Percentiles rank a stretch among this genome's conserved stretches.
These are phyloP conservation scores for Cornus kousa DNA, from an alignment of 148 eudicot genomes.

Conservation along the genomic window DNA sequence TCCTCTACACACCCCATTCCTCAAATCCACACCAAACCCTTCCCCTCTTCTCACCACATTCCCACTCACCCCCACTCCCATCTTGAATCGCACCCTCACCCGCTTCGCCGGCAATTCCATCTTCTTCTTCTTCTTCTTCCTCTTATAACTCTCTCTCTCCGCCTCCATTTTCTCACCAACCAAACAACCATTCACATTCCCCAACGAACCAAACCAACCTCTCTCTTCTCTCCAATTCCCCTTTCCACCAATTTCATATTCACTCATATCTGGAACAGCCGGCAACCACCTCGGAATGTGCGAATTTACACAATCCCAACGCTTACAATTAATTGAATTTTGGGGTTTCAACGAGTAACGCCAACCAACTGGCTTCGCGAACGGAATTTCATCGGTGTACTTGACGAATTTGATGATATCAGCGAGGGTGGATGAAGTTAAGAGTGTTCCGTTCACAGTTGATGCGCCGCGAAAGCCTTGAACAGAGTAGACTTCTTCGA, in stretches of 20 bases:
- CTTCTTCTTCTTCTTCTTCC: background rate
- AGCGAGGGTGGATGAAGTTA: slow-evolving; percentile 19
- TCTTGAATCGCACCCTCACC: background rate
- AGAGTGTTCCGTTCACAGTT: background rate
- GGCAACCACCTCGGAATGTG: slow-evolving; percentile 82
- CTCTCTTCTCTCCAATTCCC: slow-evolving; percentile 1
- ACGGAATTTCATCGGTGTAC: slow-evolving; percentile 38
- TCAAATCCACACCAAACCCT: background rate
- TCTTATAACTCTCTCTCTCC: background rate
- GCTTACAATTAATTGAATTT: background rate
- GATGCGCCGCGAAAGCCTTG: slow-evolving; percentile 47
- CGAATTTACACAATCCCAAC: background rate
- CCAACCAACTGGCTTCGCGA: slow-evolving; percentile 36
- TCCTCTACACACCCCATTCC: background rate
- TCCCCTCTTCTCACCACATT: too few species aligned
- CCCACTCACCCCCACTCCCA: background rate
- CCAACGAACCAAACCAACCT: background rate
- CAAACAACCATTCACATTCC: background rate
- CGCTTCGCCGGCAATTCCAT: background rate
- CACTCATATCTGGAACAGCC: slow-evolving; percentile 35
- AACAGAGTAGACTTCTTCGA: slow-evolving; percentile 41
- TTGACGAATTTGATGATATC: slow-evolving; percentile 36
- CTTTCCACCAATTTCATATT: background rate
- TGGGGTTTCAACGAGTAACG: background rate
- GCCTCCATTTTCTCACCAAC: background rate